Evolutionary conservation across 148 eudicot species (phyloP).

Genomic region (Silene conica): DNA sequence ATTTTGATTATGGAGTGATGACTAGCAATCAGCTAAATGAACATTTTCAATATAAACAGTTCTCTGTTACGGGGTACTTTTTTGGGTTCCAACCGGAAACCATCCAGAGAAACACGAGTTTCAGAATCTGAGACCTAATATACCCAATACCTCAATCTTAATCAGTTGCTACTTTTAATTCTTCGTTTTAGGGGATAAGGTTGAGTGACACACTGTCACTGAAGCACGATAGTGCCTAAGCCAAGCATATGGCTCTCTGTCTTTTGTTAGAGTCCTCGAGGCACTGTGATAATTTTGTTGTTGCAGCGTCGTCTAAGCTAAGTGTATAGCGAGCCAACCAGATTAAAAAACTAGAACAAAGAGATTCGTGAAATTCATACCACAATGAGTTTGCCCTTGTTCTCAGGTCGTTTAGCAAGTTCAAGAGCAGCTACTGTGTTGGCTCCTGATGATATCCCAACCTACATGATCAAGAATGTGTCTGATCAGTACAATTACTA

Average conservation of each 20-base stretch:
- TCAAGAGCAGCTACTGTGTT: constrained; percentile 89
- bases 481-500: background rate
- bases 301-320: background rate
- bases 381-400: constrained; percentile 99
- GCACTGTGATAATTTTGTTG: background rate
- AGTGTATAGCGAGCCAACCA: background rate
- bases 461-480: constrained; percentile 36
- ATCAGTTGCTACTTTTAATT: too few relatives aligned
- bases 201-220: too few relatives aligned
- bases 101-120: background rate
- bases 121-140: too few relatives aligned
- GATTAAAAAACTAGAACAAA: background rate
- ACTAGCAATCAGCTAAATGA: too few relatives aligned
- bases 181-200: too few relatives aligned
- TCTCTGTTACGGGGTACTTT: background rate
- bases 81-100: background rate
- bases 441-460: constrained; percentile 97
- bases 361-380: constrained; percentile 33
- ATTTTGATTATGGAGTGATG: background rate
- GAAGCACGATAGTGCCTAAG: background rate
- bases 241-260: background rate
- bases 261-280: background rate
- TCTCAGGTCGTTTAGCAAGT: constrained; percentile 84
- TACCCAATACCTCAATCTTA: too few relatives aligned
- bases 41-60: background rate